phyloP scores from a whole-genome alignment of 441 rosid species.

The Bocquillonia castaneifolia region DNA sequence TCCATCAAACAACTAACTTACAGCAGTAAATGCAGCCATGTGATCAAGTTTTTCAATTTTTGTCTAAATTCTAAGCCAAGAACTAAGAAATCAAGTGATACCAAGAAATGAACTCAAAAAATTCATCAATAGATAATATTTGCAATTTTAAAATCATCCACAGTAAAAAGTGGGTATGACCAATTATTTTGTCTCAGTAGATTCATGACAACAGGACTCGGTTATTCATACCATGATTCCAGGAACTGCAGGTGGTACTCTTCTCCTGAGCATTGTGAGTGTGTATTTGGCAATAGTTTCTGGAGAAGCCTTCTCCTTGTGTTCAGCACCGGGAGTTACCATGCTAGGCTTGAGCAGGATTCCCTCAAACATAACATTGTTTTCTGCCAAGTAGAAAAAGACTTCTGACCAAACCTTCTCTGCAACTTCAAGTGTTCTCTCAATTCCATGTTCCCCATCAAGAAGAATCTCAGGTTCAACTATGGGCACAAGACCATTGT shows the following conservation, averaged over 20 bases:
- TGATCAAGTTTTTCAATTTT: background rate
- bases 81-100: no score
- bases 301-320: constrained; percentile 84
- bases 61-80: background rate
- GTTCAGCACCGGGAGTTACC: constrained; percentile 99
- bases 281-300: constrained; percentile 81
- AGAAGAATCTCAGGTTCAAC: constrained; percentile 99
- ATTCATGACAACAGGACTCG: constrained; percentile 8
- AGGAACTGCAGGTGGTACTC: constrained; percentile 96
- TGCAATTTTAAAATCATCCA: background rate
- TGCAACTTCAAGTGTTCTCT: constrained; percentile 93
- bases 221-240: constrained; percentile 71
- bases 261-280: constrained; percentile 81
- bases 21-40: background rate
- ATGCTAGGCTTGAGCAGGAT: constrained; percentile 97
- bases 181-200: background rate
- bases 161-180: background rate
- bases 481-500: constrained; percentile 93
- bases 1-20: background rate
- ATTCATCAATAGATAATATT: background rate
- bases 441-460: constrained; percentile 91
- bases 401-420: constrained; percentile 99
- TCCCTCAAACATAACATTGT: constrained; percentile 86
- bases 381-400: constrained; percentile 88
- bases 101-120: background rate